Evolutionary conservation across 176 grass and related monocot genomes (phyloP).

Genomic region (Hordeum marinum): DNA sequence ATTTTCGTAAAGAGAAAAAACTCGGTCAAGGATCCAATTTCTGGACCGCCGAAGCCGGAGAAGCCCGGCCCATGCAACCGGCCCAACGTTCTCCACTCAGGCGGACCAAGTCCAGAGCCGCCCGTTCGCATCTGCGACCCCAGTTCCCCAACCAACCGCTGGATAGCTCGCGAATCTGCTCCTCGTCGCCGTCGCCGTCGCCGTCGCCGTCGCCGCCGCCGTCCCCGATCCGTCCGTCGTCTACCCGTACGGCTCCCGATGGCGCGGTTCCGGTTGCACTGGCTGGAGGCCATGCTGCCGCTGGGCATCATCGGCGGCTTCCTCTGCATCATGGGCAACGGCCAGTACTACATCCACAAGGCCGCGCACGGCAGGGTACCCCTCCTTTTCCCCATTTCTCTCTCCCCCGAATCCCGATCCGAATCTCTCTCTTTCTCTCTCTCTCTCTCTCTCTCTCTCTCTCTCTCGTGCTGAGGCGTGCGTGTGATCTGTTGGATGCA

Average conservation of each 20-base stretch:
- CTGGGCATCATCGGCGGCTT: slow-evolving; percentile 96
- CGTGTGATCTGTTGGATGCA: slow-evolving; percentile 32
- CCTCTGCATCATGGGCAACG: slow-evolving; percentile 98
- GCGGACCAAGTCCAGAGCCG: not conserved
- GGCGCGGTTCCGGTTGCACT: slow-evolving; percentile 68
- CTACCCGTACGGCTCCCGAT: slow-evolving; percentile 23
- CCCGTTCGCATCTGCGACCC: not conserved
- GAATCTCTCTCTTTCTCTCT: not conserved
- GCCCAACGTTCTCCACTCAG: not conserved
- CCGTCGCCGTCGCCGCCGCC: not conserved
- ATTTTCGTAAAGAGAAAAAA: too few species aligned
- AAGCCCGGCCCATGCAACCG: not conserved
- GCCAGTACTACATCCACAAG: slow-evolving; percentile 96
- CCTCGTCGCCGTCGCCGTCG: not conserved
- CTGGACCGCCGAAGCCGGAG: not conserved
- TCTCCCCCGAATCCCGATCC: not conserved
- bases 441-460: too few species aligned
- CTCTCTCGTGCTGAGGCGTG: not conserved
- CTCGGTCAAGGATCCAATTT: too few species aligned
- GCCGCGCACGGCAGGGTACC: slow-evolving; percentile 80
- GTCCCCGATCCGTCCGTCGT: not conserved
- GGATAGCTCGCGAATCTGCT: slow-evolving; percentile 17
- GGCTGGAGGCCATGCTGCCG: slow-evolving; percentile 90
- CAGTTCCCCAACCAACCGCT: not conserved
- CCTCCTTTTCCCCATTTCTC: not conserved